phyloP scores from a whole-genome alignment of 225 moss, liverwort and hornwort genomes.

The Pleurozium schreberi region DNA sequence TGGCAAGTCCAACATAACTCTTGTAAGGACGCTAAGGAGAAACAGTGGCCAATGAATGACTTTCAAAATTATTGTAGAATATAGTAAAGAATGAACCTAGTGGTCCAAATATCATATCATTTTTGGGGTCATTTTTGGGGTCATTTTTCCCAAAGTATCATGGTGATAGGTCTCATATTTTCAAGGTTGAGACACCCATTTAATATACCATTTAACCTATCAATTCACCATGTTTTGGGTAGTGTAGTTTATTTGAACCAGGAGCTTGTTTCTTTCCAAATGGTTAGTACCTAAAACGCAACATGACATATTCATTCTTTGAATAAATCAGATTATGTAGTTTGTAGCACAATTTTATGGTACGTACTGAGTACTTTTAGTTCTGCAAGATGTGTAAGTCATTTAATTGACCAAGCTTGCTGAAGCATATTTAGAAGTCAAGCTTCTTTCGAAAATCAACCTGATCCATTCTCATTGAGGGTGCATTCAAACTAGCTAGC shows the following conservation, averaged over 20 bases:
- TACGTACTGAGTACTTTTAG: not conserved
- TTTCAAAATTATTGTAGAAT: not conserved
- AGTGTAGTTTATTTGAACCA: not conserved
- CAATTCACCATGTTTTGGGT: not conserved
- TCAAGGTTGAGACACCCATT: not conserved
- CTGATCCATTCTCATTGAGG: not conserved
- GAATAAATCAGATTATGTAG: not conserved
- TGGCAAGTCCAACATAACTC: not conserved
- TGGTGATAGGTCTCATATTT: not conserved
- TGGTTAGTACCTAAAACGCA: not conserved
- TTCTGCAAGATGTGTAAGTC: not conserved
- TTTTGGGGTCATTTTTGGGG: too few relatives aligned
- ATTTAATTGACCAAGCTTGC: not conserved
- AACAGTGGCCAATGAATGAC: not conserved
- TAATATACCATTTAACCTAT: not conserved
- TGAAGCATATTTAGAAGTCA: not conserved
- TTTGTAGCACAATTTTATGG: not conserved
- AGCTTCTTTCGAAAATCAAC: not conserved
- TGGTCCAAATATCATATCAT: not conserved
- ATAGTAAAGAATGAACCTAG: not conserved
- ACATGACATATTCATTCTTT: not conserved
- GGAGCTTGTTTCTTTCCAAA: not conserved
- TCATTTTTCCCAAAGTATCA: not conserved
- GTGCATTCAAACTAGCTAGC: not conserved
- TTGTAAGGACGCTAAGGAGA: not conserved